Conservation (phyloP, 305 asterid genomes). For the Rubia occidens region DNA sequence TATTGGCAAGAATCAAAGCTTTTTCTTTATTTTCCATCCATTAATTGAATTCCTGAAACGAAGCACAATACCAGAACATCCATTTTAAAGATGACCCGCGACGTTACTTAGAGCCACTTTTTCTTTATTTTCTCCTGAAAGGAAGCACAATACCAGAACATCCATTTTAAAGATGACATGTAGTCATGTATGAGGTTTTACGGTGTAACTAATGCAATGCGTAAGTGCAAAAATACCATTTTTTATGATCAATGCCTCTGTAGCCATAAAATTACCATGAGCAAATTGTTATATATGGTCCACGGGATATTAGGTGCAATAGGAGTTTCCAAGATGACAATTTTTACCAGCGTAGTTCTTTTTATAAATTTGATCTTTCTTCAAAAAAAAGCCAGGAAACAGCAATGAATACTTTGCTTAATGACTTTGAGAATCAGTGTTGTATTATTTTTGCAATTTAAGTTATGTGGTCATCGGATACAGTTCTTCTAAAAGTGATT, state of each 20-base stretch:
- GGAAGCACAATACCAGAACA: not conserved
- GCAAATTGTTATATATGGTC: not conserved
- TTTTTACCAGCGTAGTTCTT: not conserved
- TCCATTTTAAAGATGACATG: not conserved
- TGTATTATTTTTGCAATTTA: not conserved
- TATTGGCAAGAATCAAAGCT: not conserved
- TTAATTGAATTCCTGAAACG: not conserved
- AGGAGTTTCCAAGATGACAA: not conserved
- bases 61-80: not conserved
- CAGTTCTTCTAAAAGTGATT: not conserved
- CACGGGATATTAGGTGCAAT: not conserved
- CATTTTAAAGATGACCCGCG: not conserved
- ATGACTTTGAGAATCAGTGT: not conserved
- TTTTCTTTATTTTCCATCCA: not conserved
- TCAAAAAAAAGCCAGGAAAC: not conserved
- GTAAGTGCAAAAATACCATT: not conserved
- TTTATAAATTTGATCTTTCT: not conserved
- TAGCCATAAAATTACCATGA: not conserved
- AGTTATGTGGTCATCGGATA: not conserved
- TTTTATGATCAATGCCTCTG: not conserved
- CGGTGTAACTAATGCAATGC: not conserved
- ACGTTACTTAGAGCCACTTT: not conserved
- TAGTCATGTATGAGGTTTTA: not conserved
- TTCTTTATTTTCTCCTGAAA: not conserved
- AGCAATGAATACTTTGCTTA: not conserved